Conservation (phyloP, 1,139 yeast species). For the Yamadazyma diddensiae region DNA sequence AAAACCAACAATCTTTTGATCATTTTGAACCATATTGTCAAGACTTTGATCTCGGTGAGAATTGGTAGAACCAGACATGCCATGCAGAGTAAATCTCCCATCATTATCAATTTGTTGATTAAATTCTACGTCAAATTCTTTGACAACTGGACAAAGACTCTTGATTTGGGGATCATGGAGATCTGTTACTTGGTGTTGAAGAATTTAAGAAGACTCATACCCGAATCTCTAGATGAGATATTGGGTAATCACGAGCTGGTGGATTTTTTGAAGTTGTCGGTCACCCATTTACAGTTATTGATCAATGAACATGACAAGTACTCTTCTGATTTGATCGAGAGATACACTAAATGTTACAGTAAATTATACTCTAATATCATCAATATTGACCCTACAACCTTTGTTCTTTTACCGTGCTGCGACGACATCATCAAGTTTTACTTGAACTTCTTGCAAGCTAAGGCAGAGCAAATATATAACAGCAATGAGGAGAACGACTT, state of each 20-base stretch:
- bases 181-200: constrained; percentile 77
- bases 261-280: constrained; percentile 57
- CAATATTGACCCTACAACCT: constrained; percentile 63
- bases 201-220: constrained; percentile 60
- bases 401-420: constrained; percentile 66
- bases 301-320: constrained; percentile 53
- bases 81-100: constrained; percentile 68
- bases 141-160: constrained; percentile 54
- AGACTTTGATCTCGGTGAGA: constrained; percentile 67
- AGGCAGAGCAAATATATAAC: constrained; percentile 59
- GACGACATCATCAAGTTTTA: constrained; percentile 57
- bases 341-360: constrained; percentile 71
- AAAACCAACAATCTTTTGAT: constrained; percentile 61
- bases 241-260: constrained; percentile 56
- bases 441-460: constrained; percentile 56
- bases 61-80: constrained; percentile 82
- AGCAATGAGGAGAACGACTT: constrained; percentile 53
- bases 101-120: constrained; percentile 56
- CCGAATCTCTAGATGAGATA: constrained; percentile 74
- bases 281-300: constrained; percentile 60
- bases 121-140: constrained; percentile 59
- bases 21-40: constrained; percentile 73
- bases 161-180: constrained; percentile 53
- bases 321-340: constrained; percentile 58
- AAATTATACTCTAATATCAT: constrained; percentile 65